Conservation (phyloP, 2,329 filamentous ascomycete genomes). For the Blastomyces parvus region DNA sequence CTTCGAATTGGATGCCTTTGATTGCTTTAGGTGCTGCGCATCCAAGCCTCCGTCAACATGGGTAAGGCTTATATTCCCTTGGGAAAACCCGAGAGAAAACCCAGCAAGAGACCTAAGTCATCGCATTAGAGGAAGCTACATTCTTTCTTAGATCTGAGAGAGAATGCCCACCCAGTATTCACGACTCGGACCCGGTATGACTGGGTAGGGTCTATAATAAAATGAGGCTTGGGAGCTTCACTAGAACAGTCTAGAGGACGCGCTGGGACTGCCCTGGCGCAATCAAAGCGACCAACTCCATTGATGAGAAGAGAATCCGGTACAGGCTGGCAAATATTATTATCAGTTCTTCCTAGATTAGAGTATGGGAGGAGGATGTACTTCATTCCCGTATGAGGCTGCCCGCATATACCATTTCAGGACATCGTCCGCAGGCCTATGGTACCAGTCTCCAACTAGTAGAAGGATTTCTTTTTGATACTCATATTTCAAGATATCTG, state of each 20-base stretch:
- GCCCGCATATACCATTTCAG: conserved; percentile 37
- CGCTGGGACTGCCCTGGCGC: conserved; percentile 38
- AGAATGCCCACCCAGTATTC: conserved; percentile 34
- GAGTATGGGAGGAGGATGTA: conserved; percentile 12
- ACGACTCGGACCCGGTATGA: conserved; percentile 34
- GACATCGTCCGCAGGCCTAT: conserved; percentile 34
- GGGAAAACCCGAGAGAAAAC: conserved; percentile 28
- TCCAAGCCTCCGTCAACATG: conserved; percentile 35
- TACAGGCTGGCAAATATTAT: conserved; percentile 30
- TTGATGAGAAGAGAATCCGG: conserved; percentile 43
- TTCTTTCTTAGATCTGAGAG: not conserved
- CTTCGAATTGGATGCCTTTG: conserved; percentile 17
- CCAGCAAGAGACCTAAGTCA: conserved; percentile 31
- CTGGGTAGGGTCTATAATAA: conserved; percentile 19
- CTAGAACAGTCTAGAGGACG: conserved; percentile 38
- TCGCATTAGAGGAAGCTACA: not conserved
- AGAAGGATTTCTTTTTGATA: conserved; percentile 38
- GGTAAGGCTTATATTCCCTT: conserved; percentile 27
- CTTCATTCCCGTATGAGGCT: conserved; percentile 38
- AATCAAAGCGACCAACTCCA: conserved; percentile 38
- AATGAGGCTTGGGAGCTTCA: conserved; percentile 19
- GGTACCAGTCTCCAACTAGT: conserved; percentile 45
- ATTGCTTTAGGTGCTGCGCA: conserved; percentile 18
- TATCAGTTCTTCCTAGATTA: not conserved
- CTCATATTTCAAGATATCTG: conserved; percentile 13